Percentiles rank a stretch among this genome's conserved stretches.
phyloP scores from a whole-genome alignment of 768 basidiomycete species.

The Naganishia antarctica region DNA sequence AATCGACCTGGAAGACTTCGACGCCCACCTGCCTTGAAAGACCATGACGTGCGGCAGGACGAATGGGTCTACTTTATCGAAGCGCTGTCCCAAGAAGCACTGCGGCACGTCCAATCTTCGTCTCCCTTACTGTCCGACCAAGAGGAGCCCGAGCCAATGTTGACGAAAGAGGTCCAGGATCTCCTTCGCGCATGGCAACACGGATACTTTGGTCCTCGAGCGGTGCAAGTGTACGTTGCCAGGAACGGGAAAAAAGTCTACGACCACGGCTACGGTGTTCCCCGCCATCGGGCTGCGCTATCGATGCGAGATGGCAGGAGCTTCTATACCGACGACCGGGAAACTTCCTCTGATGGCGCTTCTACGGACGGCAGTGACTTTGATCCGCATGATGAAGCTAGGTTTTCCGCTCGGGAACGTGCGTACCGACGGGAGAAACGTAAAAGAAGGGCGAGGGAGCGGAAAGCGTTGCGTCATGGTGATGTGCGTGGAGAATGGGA shows the following conservation, averaged over 20 bases:
- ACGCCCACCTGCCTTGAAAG: conserved; percentile 21
- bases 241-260: conserved; percentile 21
- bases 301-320: conserved; percentile 20
- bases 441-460: conserved; percentile 7
- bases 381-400: conserved; percentile 15
- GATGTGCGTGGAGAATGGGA: conserved; percentile 21
- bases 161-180: conserved; percentile 25
- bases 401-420: conserved; percentile 21
- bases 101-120: conserved; percentile 9
- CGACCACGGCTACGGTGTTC: conserved; percentile 14
- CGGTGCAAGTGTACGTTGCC: conserved; percentile 22
- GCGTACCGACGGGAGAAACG: conserved; percentile 20
- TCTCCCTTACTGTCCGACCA: background rate
- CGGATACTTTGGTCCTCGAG: conserved; percentile 28
- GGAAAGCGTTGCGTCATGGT: conserved; percentile 4
- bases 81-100: conserved; percentile 20
- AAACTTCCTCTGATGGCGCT: background rate
- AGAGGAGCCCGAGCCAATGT: conserved; percentile 1
- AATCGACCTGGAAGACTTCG: conserved; percentile 7
- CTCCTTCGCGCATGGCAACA: conserved; percentile 23
- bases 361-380: conserved; percentile 6
- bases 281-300: conserved; percentile 15
- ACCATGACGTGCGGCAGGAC: conserved; percentile 16
- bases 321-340: background rate
- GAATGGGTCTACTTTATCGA: conserved; percentile 29